Percentiles rank a stretch among this genome's conserved stretches.
These are phyloP conservation scores for Yarrowia sp. DNA, from an alignment of 805 yeast genomes.

Conservation along the genomic window DNA sequence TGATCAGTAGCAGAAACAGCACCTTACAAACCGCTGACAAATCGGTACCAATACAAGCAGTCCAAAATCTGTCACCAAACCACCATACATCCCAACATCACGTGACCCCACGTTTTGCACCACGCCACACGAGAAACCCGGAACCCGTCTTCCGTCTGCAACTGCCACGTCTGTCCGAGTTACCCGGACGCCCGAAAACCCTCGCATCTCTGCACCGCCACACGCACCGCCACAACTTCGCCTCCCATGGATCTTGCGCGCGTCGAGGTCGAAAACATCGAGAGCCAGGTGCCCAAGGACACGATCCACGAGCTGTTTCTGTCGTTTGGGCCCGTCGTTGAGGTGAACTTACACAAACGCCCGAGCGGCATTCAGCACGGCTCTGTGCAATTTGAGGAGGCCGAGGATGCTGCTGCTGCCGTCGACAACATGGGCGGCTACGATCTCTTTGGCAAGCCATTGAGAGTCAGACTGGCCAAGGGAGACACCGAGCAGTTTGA, in stretches of 20 bases:
- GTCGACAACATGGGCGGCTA: constrained; percentile 39
- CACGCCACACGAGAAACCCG: not conserved
- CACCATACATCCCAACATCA: not conserved
- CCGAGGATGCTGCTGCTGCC: constrained; percentile 39
- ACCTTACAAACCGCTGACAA: not conserved
- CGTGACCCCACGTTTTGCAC: not conserved
- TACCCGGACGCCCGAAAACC: constrained; percentile 25
- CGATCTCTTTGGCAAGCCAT: constrained; percentile 33
- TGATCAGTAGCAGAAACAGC: too few species aligned
- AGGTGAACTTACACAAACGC: constrained; percentile 31
- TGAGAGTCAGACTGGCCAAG: constrained; percentile 33
- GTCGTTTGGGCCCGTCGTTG: constrained; percentile 39
- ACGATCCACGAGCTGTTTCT: constrained; percentile 33
- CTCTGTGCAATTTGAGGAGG: constrained; percentile 35
- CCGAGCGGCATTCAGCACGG: constrained; percentile 34
- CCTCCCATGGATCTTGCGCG: not conserved
- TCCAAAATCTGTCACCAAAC: too few species aligned
- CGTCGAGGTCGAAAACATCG: constrained; percentile 28
- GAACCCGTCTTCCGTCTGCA: not conserved
- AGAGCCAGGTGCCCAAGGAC: constrained; percentile 30
- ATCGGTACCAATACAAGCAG: too few species aligned
- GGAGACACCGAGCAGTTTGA: constrained; percentile 29
- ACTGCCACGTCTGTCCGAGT: not conserved
- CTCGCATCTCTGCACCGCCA: constrained; percentile 22
- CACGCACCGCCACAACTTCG: constrained; percentile 22